Evolutionary conservation across 345 rosid species (phyloP), one percentile per base, ranked within the genome.

Genomic region (Lepidium sativum): DNA sequence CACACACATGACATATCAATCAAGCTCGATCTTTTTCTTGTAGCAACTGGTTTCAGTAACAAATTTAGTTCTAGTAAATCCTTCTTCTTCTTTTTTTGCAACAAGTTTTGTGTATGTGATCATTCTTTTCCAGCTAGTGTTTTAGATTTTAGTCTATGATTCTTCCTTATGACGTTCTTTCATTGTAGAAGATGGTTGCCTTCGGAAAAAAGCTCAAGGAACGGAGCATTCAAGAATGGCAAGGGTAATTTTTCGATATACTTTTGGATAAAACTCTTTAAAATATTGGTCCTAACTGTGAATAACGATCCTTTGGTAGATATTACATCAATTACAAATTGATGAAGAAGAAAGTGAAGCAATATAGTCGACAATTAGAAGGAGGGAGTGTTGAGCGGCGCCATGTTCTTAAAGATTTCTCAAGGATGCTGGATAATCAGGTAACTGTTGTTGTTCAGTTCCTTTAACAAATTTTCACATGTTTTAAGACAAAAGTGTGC

Each of bases 391-490:
- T 61, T 54, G 95, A 90, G 39, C 95, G 86, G 6, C 84, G 80
- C n/a, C 88, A 88, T 53, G 99, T 94, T 60, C 95, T 90, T 56
- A 90, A 94, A 86, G 97, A 94, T 78, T 94, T 94, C 88, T 94
- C 99, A 52, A 86, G 82, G 60, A 87, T 90, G 96, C 78, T 94
- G 13, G 99, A 94, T 77, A 69, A 80, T 64, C 95, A 92, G 92
- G 98, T 85, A 27, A 27, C 31, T 27, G 1, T 27, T 27, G 51
- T 5, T 20, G 34, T 20, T 56, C 15, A 8, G 34, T 16, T 45
- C 27, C n/a, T 47, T 29, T 6, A 23, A n/a, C 17, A 18, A 14
- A 14, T 9, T 20, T 8, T 16, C 1, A 2, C 1, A 5, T 37
- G 0, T 69, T 11, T 39, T 0, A n/a, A 40, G 34, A 7, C 9